These are phyloP conservation scores for Salvia miltiorrhiza DNA, from an alignment of 257 asterid genomes.

Conservation along the genomic window DNA sequence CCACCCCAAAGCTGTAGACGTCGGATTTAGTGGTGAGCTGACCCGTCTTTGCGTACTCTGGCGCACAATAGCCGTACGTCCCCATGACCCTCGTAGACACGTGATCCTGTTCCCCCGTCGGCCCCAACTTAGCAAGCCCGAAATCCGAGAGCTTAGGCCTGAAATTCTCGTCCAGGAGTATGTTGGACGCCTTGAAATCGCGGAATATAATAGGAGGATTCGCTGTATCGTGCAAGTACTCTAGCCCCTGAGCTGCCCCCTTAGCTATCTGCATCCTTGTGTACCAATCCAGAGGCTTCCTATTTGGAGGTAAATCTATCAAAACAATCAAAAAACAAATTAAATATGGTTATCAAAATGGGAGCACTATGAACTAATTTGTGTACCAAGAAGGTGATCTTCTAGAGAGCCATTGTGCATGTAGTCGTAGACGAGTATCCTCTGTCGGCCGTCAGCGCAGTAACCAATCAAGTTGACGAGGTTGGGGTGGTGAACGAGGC, in stretches of 20 bases:
- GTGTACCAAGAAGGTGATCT: slow-evolving; percentile 72
- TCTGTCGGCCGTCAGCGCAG: slow-evolving; percentile 87
- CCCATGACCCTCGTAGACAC: slow-evolving; percentile 57
- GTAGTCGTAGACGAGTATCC: slow-evolving; percentile 77
- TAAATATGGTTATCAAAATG: not conserved
- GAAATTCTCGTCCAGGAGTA: slow-evolving; percentile 38
- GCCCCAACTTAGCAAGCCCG: slow-evolving; percentile 49
- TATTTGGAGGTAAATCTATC: slow-evolving; percentile 30
- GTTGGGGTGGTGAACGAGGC: slow-evolving; percentile 73
- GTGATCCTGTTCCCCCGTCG: slow-evolving; percentile 44
- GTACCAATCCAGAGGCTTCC: slow-evolving; percentile 46
- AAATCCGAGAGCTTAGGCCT: slow-evolving; percentile 52
- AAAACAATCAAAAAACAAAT: not conserved
- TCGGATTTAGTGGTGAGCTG: slow-evolving; percentile 46
- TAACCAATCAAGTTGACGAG: slow-evolving; percentile 80
- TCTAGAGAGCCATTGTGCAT: slow-evolving; percentile 78
- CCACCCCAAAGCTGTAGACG: slow-evolving; percentile 51
- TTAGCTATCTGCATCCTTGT: slow-evolving; percentile 53
- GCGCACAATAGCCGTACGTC: slow-evolving; percentile 55
- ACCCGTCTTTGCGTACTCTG: slow-evolving; percentile 50
- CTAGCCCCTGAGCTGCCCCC: slow-evolving; percentile 58
- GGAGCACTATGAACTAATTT: too few relatives aligned
- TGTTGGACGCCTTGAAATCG: slow-evolving; percentile 50
- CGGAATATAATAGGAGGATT: slow-evolving; percentile 45
- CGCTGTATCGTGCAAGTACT: slow-evolving; percentile 46